A percentile compares a stretch with the other conserved stretches of the same genome.
Evolutionary conservation across 1,139 yeast species (phyloP).

Genomic region (Debaryomycetaceae sp.): DNA sequence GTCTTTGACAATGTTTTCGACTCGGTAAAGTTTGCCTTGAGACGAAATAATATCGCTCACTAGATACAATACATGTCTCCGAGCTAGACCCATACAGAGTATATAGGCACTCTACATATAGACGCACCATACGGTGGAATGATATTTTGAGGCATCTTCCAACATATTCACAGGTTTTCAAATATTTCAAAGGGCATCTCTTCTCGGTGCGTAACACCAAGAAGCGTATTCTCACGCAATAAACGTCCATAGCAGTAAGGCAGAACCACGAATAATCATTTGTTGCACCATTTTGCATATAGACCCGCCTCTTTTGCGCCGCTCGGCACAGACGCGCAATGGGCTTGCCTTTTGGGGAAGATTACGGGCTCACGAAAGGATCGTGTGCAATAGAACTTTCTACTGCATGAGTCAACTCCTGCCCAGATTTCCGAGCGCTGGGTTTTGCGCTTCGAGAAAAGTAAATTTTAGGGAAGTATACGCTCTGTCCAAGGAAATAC

Average conservation of each 20-base stretch:
- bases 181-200: not conserved
- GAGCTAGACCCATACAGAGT: not conserved
- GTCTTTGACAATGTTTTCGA: slow-evolving; percentile 47
- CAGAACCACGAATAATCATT: not conserved
- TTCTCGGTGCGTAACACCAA: not conserved
- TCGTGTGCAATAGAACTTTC: not conserved
- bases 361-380: not conserved
- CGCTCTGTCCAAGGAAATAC: too few species aligned
- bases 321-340: too few species aligned
- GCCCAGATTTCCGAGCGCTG: not conserved
- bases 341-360: too few species aligned
- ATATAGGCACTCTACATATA: not conserved
- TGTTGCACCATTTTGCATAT: not conserved
- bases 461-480: not conserved
- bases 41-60: slow-evolving; percentile 1
- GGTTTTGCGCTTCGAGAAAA: not conserved
- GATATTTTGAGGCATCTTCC: not conserved
- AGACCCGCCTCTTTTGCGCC: too few species aligned
- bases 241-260: not conserved
- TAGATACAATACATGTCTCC: not conserved
- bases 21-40: slow-evolving; percentile 28
- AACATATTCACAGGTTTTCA: not conserved
- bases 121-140: not conserved
- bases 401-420: not conserved
- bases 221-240: not conserved